Evolutionary conservation across 2,329 filamentous ascomycete species (phyloP), one percentile per base, ranked within the genome.

Genomic region (Botrytis fragariae): DNA sequence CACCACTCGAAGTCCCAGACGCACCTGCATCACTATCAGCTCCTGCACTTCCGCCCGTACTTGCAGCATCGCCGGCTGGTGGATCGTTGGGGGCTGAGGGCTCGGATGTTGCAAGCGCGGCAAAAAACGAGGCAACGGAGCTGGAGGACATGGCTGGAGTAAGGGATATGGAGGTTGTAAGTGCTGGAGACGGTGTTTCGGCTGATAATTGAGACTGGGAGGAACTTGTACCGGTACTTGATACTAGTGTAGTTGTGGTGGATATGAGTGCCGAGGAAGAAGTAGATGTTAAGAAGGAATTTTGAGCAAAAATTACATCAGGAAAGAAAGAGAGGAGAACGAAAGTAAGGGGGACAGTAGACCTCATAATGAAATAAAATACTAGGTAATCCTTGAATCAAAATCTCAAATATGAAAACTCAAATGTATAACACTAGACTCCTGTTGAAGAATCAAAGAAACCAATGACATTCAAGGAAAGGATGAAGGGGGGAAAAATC

Each of bases 21-120:
- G 92, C 92, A 37, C 93, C 93, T 25, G 86, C 87, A 48, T 87
- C 87, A 74, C 83, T 84, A 74, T 88, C 86, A 71, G 85, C 82
- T 29, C 81, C 81, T 44, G 78, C 76, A 39, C 79, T 81, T 25
- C 83, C 82, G 39, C 82, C 82, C 39, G 82, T 79, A 45, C 81
- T 80, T 39, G 77, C 79, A 65, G 75, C 80, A 77, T 81, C 80
- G 32, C 79, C 80, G 20, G 79, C 74, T 57, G 74, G 39, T 48
- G 79, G 77, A 76, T 76, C 76, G 54, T 77, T 77, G n/a, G 79
- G 79, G 37, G 81, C 77, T 51, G 78, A 63, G 14, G 80, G 79
- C 14, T 75, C 73, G 16, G 77, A 73, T 48, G 79, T 81, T 20
- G 79, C 78, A 39, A 81, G 64, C 7, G 77, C 75, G n/a, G 77